Conservation (phyloP, 108 stramenopile genomes). For the Seminavis robusta region DNA sequence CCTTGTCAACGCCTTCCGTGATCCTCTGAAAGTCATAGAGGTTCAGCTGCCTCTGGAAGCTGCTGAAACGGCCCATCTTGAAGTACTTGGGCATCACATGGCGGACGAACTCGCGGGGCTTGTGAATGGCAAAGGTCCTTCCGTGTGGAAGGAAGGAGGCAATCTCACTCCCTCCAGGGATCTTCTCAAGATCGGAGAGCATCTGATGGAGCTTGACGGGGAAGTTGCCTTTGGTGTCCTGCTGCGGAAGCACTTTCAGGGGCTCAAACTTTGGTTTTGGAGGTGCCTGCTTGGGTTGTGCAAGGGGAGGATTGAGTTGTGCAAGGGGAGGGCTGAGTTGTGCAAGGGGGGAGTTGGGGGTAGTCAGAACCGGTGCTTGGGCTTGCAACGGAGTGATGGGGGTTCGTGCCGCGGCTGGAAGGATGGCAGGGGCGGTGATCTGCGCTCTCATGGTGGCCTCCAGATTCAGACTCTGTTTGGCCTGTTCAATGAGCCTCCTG, state of each 20-base stretch:
- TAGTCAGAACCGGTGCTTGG: too few species aligned
- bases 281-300: neutral
- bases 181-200: conserved; percentile 31
- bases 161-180: conserved; percentile 30
- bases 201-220: conserved; percentile 60
- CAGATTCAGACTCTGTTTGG: too few species aligned
- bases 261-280: neutral
- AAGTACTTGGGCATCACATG: conserved; percentile 81
- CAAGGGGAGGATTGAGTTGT: neutral
- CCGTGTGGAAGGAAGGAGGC: conserved; percentile 59
- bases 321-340: neutral
- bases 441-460: too few species aligned
- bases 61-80: conserved; percentile 62
- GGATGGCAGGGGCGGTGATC: too few species aligned
- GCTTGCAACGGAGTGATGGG: too few species aligned
- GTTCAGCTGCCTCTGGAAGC: conserved; percentile 89
- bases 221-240: conserved; percentile 23
- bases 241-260: too few species aligned
- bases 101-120: conserved; percentile 46
- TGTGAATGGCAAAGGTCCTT: conserved; percentile 59
- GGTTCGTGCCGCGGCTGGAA: too few species aligned
- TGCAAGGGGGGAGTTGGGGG: too few species aligned
- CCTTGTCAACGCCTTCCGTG: conserved; percentile 56
- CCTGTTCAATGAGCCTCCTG: too few species aligned
- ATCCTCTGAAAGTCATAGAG: conserved; percentile 71